Evolutionary conservation across 2,329 filamentous ascomycete genomes (phyloP).

Genomic region (Canariomyces notabilis): DNA sequence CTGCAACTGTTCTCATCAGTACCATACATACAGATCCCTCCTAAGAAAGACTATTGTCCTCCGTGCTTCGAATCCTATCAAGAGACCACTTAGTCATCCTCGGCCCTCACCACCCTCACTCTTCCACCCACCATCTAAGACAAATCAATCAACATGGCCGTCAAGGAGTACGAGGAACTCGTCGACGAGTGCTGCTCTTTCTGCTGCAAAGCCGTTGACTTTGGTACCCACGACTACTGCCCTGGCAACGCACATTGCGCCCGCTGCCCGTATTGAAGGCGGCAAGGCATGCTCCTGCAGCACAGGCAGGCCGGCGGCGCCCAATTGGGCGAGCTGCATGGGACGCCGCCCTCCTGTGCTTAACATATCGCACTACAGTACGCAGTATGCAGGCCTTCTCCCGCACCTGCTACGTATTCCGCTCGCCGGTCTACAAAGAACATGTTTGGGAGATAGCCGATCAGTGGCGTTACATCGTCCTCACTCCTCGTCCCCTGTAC

Average conservation of each 20-base stretch:
- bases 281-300: constrained; percentile 8
- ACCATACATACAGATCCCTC: neutral
- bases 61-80: too few relatives aligned
- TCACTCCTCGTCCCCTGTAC: neutral
- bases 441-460: constrained; percentile 13
- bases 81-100: too few relatives aligned
- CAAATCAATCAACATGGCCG: constrained; percentile 34
- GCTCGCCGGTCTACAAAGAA: constrained; percentile 17
- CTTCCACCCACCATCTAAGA: neutral
- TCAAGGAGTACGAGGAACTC: constrained; percentile 39
- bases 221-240: constrained; percentile 48
- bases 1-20: too few relatives aligned
- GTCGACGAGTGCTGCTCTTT: constrained; percentile 48
- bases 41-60: neutral
- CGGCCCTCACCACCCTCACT: neutral
- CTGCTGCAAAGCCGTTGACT: constrained; percentile 47
- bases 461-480: constrained; percentile 12
- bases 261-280: constrained; percentile 35
- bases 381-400: constrained; percentile 18
- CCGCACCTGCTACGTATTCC: constrained; percentile 14
- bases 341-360: constrained; percentile 2
- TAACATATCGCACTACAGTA: too few relatives aligned
- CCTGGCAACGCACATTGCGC: constrained; percentile 39
- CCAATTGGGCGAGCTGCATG: constrained; percentile 28
- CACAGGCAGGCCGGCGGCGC: constrained; percentile 10